These are phyloP conservation scores for Pythium dissotocum DNA, from an alignment of 352 stramenopile species.

Conservation along the genomic window DNA sequence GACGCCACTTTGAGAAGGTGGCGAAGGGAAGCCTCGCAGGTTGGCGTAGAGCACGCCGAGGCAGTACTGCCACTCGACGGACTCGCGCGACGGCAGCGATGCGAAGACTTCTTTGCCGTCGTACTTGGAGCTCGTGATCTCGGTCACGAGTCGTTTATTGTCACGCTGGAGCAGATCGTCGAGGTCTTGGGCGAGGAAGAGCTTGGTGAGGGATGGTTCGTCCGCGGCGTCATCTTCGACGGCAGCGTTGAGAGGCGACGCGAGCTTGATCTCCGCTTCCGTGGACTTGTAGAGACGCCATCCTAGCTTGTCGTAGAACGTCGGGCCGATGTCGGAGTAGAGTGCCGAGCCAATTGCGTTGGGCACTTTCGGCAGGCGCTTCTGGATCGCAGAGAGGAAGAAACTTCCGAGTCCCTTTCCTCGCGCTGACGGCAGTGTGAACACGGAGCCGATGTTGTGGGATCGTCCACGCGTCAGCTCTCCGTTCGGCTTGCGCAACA, in stretches of 20 bases:
- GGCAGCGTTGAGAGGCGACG: background rate
- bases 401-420: constrained; percentile 48
- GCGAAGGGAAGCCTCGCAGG: constrained; percentile 11
- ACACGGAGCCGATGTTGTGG: constrained; percentile 67
- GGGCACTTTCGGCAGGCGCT: constrained; percentile 31
- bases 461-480: constrained; percentile 48
- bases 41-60: constrained; percentile 54
- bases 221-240: background rate
- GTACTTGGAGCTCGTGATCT: constrained; percentile 29
- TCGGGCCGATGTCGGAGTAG: constrained; percentile 71
- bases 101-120: background rate
- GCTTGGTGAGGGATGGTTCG: background rate
- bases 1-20: constrained; percentile 13
- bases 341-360: constrained; percentile 50
- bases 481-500: constrained; percentile 45
- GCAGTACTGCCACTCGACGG: background rate
- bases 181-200: constrained; percentile 46
- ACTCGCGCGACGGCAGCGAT: background rate
- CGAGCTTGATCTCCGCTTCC: constrained; percentile 39
- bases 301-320: constrained; percentile 63
- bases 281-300: constrained; percentile 56
- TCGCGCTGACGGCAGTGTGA: constrained; percentile 53
- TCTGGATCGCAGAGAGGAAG: constrained; percentile 46
- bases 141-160: constrained; percentile 34
- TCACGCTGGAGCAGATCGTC: constrained; percentile 45